Percentiles rank a stretch among this genome's conserved stretches.
These are phyloP conservation scores for Hirsutella thompsonii DNA, from an alignment of 2,329 filamentous ascomycete species.

Conservation along the genomic window DNA sequence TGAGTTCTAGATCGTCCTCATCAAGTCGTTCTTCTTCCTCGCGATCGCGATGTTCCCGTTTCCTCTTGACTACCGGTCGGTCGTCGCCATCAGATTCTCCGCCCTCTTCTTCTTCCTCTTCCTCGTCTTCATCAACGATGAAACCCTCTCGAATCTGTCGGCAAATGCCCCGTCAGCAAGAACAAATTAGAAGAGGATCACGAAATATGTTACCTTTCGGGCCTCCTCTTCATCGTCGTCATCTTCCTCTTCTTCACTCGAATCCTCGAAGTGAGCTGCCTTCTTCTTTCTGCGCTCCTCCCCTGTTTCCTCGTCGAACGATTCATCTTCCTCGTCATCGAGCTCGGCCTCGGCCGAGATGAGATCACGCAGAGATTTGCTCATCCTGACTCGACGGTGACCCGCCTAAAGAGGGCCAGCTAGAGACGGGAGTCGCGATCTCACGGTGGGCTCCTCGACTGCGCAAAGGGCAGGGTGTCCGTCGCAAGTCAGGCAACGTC, in stretches of 20 bases:
- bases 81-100: constrained; percentile 45
- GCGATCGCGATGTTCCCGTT: constrained; percentile 63
- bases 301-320: constrained; percentile 64
- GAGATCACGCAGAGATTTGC: constrained; percentile 56
- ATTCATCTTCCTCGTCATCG: constrained; percentile 74
- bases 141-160: constrained; percentile 79
- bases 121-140: constrained; percentile 55
- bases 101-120: constrained; percentile 65
- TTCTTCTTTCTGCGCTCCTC: constrained; percentile 34
- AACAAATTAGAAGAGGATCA: neutral
- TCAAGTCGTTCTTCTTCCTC: constrained; percentile 83
- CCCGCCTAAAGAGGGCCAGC: neutral
- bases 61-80: constrained; percentile 50
- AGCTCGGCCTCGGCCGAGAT: constrained; percentile 79
- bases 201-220: constrained; percentile 44
- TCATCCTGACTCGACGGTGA: constrained; percentile 33
- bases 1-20: constrained; percentile 91
- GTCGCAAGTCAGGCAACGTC: no score
- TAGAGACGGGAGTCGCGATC: neutral
- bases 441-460: neutral
- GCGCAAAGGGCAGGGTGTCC: no score
- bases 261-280: constrained; percentile 52
- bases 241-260: constrained; percentile 83
- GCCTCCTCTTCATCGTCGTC: constrained; percentile 84
- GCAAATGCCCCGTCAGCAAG: neutral